Conservation (phyloP, 768 basidiomycete species). For the Astraeus odoratus region DNA sequence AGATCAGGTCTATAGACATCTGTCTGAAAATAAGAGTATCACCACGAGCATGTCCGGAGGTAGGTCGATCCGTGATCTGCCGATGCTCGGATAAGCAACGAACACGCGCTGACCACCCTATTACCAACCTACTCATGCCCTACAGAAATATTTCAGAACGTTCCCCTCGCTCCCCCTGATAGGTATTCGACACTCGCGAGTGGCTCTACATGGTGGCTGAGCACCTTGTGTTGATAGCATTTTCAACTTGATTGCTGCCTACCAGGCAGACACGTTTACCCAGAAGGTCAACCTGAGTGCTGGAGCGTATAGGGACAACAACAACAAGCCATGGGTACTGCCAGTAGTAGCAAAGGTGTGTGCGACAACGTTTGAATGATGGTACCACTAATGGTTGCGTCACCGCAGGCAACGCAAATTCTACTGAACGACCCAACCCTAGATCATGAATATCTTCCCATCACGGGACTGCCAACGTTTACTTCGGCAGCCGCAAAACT, state of each 20-base stretch:
- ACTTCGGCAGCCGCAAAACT: constrained; percentile 76
- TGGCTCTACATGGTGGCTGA: constrained; percentile 1
- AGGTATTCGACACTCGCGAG: constrained; percentile 39
- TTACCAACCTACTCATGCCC: background rate
- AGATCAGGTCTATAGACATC: constrained; percentile 51
- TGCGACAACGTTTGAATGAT: background rate
- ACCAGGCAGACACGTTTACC: constrained; percentile 69
- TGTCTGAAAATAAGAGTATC: constrained; percentile 25
- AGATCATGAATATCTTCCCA: constrained; percentile 92
- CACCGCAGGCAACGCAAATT: constrained; percentile 59
- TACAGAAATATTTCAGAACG: constrained; percentile 67
- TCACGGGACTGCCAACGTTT: constrained; percentile 81
- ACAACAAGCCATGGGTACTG: constrained; percentile 86
- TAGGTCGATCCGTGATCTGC: constrained; percentile 27
- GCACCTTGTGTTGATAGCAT: constrained; percentile 45
- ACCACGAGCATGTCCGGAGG: constrained; percentile 44
- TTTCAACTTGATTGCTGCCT: constrained; percentile 85
- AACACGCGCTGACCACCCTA: background rate
- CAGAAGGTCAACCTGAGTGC: constrained; percentile 90
- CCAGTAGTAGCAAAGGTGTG: constrained; percentile 84
- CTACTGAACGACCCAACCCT: constrained; percentile 62
- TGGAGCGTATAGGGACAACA: constrained; percentile 86
- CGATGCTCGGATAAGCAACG: background rate
- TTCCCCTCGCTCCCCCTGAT: constrained; percentile 82
- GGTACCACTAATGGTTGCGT: constrained; percentile 2